Conservation (phyloP, 108 stramenopile species). For the Pseudonitzschia multiseries region DNA sequence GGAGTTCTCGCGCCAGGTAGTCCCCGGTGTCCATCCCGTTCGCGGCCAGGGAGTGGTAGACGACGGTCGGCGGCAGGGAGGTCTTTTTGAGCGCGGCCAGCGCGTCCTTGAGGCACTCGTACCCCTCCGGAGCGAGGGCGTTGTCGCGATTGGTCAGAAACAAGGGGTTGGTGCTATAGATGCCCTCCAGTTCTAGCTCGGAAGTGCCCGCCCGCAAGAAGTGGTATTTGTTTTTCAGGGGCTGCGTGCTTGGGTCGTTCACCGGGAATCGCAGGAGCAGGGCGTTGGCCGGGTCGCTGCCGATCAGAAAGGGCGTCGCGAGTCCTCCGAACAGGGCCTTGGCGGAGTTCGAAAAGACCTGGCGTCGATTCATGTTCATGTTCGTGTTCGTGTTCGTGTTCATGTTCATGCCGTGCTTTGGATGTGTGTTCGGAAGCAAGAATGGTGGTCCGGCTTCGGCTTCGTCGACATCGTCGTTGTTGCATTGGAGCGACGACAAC, state of each 20-base stretch:
- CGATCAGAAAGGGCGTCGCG: not conserved
- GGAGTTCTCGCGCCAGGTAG: constrained; percentile 54
- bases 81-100: not conserved
- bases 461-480: not conserved
- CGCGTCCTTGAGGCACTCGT: constrained; percentile 46
- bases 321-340: not conserved
- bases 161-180: constrained; percentile 77
- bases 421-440: not conserved
- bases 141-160: constrained; percentile 73
- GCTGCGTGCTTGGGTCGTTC: not conserved
- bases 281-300: not conserved
- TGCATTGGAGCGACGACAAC: not conserved
- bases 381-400: not conserved
- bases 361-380: not conserved
- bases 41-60: constrained; percentile 69
- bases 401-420: not conserved
- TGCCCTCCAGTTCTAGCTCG: constrained; percentile 67
- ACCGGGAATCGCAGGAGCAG: not conserved
- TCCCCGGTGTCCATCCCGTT: constrained; percentile 61
- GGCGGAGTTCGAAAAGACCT: constrained; percentile 9
- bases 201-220: constrained; percentile 60
- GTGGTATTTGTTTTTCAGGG: constrained; percentile 61
- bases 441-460: not conserved
- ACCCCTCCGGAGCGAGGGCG: constrained; percentile 53
- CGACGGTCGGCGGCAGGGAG: constrained; percentile 52